phyloP scores from a whole-genome alignment of 106 monocot genomes.

The Dendrobium chrysotoxum region DNA sequence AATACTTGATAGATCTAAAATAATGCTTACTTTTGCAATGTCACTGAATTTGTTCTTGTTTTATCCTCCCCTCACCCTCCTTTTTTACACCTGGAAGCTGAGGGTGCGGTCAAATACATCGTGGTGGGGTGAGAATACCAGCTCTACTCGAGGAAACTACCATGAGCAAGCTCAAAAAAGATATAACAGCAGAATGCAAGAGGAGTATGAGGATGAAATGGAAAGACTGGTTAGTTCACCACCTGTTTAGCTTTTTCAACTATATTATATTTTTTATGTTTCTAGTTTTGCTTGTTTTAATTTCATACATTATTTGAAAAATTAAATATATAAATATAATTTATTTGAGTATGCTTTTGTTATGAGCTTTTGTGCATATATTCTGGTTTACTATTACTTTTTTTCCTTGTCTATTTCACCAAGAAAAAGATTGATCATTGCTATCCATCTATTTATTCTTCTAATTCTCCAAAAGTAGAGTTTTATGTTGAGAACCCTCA shows the following conservation, averaged over 20 bases:
- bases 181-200: constrained; percentile 55
- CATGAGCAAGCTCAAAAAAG: constrained; percentile 48
- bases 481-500: background rate
- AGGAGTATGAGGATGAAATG: constrained; percentile 75
- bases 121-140: constrained; percentile 31
- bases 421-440: background rate
- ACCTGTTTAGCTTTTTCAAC: background rate
- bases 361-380: background rate
- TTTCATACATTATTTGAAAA: background rate
- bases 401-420: background rate
- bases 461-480: background rate
- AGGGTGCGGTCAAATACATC: constrained; percentile 30
- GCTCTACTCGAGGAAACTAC: constrained; percentile 32
- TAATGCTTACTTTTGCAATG: background rate
- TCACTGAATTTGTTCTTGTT: background rate
- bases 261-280: background rate
- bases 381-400: background rate
- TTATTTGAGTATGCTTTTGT: background rate
- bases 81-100: constrained; percentile 24
- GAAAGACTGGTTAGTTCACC: constrained; percentile 79
- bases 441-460: background rate
- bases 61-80: background rate
- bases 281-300: background rate
- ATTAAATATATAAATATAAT: background rate
- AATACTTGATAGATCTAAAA: too few species aligned